A percentile compares a stretch with the other conserved stretches of the same genome.
Evolutionary conservation across 495 filamentous ascomycete genomes (phyloP).

Genomic region (Aspergillus ostianus): DNA sequence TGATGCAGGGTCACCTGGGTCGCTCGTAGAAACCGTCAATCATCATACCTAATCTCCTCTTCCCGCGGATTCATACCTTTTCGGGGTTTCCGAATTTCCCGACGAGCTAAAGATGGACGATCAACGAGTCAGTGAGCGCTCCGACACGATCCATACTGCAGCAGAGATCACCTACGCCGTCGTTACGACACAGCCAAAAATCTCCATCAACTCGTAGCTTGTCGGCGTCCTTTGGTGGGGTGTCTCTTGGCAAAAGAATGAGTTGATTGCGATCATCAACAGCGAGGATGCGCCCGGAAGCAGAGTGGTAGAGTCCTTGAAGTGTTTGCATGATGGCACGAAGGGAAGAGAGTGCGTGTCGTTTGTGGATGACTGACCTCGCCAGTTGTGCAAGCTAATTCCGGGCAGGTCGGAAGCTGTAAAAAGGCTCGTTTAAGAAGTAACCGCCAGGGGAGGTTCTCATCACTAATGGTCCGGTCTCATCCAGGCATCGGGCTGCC

Average conservation of each 20-base stretch:
- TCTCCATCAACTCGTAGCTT: slow-evolving; percentile 9
- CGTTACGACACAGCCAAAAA: slow-evolving; percentile 9
- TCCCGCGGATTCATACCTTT: slow-evolving; percentile 1
- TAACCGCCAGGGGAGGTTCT: too few relatives aligned
- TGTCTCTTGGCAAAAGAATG: neutral
- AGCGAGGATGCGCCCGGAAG: slow-evolving; percentile 1
- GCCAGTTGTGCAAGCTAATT: too few relatives aligned
- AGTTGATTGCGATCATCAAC: neutral
- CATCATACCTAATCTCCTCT: neutral
- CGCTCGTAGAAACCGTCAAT: neutral
- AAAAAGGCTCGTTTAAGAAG: too few relatives aligned
- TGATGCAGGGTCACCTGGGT: slow-evolving; percentile 2
- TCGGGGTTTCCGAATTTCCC: slow-evolving; percentile 8
- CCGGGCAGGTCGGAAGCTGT: too few relatives aligned
- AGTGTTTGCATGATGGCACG: slow-evolving; percentile 11
- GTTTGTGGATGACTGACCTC: neutral
- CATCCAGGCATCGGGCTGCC: too few relatives aligned
- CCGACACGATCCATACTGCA: neutral
- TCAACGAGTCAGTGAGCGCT: neutral
- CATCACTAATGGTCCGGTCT: too few relatives aligned
- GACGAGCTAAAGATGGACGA: neutral
- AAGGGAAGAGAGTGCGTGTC: neutral
- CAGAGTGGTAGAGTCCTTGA: slow-evolving; percentile 7
- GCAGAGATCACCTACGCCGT: slow-evolving; percentile 6
- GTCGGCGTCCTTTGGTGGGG: neutral